A percentile compares a stretch with the other conserved stretches of the same genome.
phyloP scores from a whole-genome alignment of 2,329 filamentous ascomycete genomes.

The Hypoxylon rubiginosum region DNA sequence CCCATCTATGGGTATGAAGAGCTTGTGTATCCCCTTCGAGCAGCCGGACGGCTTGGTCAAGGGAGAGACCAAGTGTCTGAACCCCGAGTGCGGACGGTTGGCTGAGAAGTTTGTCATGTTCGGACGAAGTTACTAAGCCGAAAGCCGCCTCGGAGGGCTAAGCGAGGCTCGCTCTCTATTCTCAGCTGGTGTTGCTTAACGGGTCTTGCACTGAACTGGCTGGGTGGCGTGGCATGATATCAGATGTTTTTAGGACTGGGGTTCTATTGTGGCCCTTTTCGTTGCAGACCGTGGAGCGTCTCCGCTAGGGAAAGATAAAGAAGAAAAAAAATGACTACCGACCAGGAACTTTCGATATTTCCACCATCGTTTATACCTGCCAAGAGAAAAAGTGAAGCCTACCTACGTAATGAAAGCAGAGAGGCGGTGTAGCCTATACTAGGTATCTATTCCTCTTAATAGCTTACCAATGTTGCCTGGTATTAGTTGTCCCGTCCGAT shows the following conservation, averaged over 20 bases:
- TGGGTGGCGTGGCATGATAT: slow-evolving; percentile 31
- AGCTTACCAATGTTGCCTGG: too few relatives aligned
- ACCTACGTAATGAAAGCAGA: not conserved
- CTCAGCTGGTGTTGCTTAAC: slow-evolving; percentile 18
- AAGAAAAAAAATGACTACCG: not conserved
- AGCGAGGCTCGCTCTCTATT: slow-evolving; percentile 3
- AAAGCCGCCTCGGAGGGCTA: not conserved
- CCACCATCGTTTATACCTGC: not conserved
- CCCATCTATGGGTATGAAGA: slow-evolving; percentile 76
- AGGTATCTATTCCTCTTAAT: not conserved
- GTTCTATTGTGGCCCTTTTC: not conserved
- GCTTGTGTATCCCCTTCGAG: slow-evolving; percentile 80
- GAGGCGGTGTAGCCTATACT: not conserved
- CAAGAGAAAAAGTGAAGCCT: not conserved
- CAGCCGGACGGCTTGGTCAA: slow-evolving; percentile 84
- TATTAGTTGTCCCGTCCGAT: too few relatives aligned
- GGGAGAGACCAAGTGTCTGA: slow-evolving; percentile 91
- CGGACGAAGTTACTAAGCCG: slow-evolving; percentile 75
- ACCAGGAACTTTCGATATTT: slow-evolving; percentile 1
- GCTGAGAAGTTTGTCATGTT: slow-evolving; percentile 95
- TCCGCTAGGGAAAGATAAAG: slow-evolving; percentile 18
- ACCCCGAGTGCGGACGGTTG: slow-evolving; percentile 82
- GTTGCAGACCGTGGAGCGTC: slow-evolving; percentile 17
- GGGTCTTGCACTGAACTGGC: slow-evolving; percentile 27
- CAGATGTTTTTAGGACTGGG: slow-evolving; percentile 20